A percentile compares a stretch with the other conserved stretches of the same genome.
phyloP scores from a whole-genome alignment of 2,329 filamentous ascomycete species.

The Atkinsonella texensis region DNA sequence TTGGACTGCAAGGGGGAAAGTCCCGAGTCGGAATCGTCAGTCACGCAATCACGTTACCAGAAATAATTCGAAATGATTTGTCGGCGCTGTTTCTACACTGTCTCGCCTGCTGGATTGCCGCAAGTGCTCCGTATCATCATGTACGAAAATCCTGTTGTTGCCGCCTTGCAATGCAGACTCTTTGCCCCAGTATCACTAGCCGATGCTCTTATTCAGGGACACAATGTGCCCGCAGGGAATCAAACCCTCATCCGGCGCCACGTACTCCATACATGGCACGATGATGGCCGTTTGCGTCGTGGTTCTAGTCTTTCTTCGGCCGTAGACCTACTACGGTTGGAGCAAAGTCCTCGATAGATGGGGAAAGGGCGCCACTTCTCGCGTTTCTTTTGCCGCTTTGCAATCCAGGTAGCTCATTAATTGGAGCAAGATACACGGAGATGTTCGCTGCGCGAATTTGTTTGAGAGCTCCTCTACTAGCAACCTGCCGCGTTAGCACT shows the following conservation, averaged over 20 bases:
- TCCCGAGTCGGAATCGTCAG: neutral
- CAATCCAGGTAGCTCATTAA: neutral
- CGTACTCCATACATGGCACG: neutral
- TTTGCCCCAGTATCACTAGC: too few species aligned
- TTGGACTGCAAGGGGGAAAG: neutral
- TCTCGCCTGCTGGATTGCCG: too few species aligned
- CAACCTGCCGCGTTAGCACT: neutral
- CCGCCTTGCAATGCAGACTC: too few species aligned
- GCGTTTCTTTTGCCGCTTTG: neutral
- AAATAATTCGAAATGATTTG: neutral
- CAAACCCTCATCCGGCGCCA: neutral
- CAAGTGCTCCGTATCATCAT: too few species aligned
- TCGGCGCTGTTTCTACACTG: neutral
- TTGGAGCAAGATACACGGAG: neutral
- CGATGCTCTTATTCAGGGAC: too few species aligned
- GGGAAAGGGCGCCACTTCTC: neutral
- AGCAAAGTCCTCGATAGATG: neutral
- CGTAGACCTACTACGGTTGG: neutral
- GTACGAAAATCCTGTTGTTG: too few species aligned
- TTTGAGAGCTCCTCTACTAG: neutral
- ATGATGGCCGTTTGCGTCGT: neutral
- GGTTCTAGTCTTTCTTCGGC: neutral
- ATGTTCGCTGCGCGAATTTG: neutral
- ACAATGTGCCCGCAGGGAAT: neutral
- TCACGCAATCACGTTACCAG: too few species aligned